Evolutionary conservation across 139 green algal species (phyloP).

Genomic region (Chara braunii): DNA sequence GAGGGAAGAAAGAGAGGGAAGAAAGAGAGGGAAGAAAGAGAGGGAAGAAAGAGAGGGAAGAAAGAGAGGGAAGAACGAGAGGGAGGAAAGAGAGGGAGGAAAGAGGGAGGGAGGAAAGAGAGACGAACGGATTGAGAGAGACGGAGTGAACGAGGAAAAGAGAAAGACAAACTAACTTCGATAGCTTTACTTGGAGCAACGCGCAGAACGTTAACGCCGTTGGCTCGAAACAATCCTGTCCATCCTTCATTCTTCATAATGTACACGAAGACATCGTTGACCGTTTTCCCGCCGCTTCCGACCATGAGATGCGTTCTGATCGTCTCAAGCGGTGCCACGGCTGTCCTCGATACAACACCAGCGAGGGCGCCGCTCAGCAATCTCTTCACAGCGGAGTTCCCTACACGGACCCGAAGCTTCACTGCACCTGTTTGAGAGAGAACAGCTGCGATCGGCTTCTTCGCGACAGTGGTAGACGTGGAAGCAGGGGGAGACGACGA

Average conservation of each 20-base stretch:
- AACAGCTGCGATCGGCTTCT: too few relatives aligned
- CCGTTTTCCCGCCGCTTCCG: constrained; percentile 15
- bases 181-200: constrained; percentile 33
- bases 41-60: too few relatives aligned
- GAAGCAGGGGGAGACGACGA: too few relatives aligned
- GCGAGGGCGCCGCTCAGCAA: constrained; percentile 29
- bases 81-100: background rate
- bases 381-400: constrained; percentile 8
- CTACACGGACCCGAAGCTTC: background rate
- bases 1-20: background rate
- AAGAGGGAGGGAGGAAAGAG: background rate
- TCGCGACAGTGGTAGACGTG: too few relatives aligned
- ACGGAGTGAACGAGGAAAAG: background rate
- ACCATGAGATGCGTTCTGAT: constrained; percentile 35
- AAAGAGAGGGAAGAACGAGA: too few relatives aligned
- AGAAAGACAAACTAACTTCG: constrained; percentile 14
- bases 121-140: constrained; percentile 7
- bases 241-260: constrained; percentile 27
- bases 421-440: too few relatives aligned
- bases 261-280: constrained; percentile 1
- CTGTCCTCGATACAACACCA: constrained; percentile 24
- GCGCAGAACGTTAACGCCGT: constrained; percentile 31
- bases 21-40: background rate
- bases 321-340: constrained; percentile 30
- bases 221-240: constrained; percentile 26